Conservation (phyloP, 352 stramenopile genomes). For the Phytophthora cajani region DNA sequence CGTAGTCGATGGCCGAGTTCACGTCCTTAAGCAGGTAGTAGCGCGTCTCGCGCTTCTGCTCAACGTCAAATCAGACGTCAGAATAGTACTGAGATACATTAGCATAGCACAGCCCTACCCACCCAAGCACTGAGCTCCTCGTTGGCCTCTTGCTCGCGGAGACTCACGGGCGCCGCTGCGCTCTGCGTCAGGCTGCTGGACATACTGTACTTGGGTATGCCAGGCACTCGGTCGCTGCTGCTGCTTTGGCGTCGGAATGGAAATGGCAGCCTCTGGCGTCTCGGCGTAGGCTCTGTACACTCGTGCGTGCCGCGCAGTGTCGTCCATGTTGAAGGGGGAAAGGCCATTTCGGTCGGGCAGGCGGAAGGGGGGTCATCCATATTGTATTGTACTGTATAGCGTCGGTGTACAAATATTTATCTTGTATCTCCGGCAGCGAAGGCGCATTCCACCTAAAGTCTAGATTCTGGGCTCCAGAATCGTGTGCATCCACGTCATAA, state of each 20-base stretch:
- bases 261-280: not conserved
- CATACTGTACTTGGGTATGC: constrained; percentile 15
- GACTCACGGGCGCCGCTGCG: constrained; percentile 2
- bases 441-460: not conserved
- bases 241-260: constrained; percentile 19
- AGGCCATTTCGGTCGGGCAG: constrained; percentile 1
- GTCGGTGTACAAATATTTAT: too few relatives aligned
- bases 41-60: constrained; percentile 67
- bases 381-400: not conserved
- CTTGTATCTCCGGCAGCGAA: not conserved
- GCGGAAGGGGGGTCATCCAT: not conserved
- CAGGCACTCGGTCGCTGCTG: not conserved
- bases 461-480: too few relatives aligned
- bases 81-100: constrained; percentile 11
- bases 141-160: constrained; percentile 27
- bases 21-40: constrained; percentile 70
- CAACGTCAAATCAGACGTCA: not conserved
- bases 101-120: constrained; percentile 8
- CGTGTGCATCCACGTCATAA: not conserved
- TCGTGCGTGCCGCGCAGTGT: constrained; percentile 3
- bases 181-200: constrained; percentile 30
- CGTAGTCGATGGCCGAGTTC: constrained; percentile 51
- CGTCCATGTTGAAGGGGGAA: constrained; percentile 27
- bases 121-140: constrained; percentile 63
- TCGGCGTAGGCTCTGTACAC: not conserved